These are phyloP conservation scores for Fraxinus anomala DNA, from an alignment of 257 asterid genomes.

Conservation along the genomic window DNA sequence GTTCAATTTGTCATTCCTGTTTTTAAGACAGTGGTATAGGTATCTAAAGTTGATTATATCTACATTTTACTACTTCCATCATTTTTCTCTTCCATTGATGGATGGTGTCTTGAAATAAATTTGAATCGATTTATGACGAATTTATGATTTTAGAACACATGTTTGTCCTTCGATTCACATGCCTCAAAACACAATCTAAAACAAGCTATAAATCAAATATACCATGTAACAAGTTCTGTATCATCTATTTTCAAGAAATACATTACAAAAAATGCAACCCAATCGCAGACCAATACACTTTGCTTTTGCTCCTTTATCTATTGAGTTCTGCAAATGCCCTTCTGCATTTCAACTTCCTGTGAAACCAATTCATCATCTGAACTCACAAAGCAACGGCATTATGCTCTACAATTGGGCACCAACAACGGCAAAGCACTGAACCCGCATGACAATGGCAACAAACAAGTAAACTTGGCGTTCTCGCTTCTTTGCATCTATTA, in stretches of 20 bases:
- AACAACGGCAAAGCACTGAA: conserved; percentile 18
- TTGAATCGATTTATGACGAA: background rate
- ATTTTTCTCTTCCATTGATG: no score
- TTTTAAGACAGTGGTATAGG: no score
- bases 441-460: conserved; percentile 10
- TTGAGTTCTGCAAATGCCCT: background rate
- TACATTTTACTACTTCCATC: no score
- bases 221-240: conserved; percentile 12
- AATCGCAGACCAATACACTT: conserved; percentile 20
- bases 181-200: background rate
- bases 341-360: background rate
- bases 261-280: conserved; percentile 18
- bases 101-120: background rate
- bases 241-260: background rate
- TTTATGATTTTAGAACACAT: background rate
- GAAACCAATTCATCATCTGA: background rate
- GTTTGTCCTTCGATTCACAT: background rate
- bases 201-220: conserved; percentile 7
- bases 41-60: no score
- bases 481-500: conserved; percentile 30
- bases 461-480: conserved; percentile 16
- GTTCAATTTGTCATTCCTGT: background rate
- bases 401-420: conserved; percentile 1
- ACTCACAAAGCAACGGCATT: conserved; percentile 4
- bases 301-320: background rate